Base-by-base conservation (phyloP, 768 basidiomycete genomes). In the Russula griseocarnosa region DNA sequence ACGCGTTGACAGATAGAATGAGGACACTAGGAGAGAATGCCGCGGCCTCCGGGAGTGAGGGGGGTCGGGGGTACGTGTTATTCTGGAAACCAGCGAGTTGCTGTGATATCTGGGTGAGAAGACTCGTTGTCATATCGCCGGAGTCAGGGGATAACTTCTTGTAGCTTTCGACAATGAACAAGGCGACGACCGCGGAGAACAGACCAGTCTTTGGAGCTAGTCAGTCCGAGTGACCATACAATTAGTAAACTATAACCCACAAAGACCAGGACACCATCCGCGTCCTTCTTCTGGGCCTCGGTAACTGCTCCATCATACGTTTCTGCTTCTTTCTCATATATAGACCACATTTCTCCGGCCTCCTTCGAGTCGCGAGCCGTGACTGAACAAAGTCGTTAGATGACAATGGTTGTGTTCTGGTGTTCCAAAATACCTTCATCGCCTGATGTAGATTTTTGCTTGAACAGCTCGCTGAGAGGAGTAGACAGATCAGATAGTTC, bases 171-270 rank as follows among this genome's bases (percentile, higher is more conserved):
- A 71, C 44, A n/a, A 68, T 36, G 46, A 71, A 69, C 1, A 65
- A 49, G 3, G 69, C 66, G 5, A 69, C 59, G 14, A 65, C 64
- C 2, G 67, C 69, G 24, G 71, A 69, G 57, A 71, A 70, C 0
- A 71, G 63, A 47, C 71, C 70, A 0, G 71, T 67, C 71, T 71
- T 34, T 32, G 22, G 14, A n/a, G n/a, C 14, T 9, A 3, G 20
- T 36, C 28, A 67, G 5, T 34, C 3, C 32, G 18, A 32, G 18
- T 3, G 20, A 34, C 3, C 1, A 30, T 26, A 18, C 16, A 1
- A 22, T 24, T 0, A 13, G 40, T 14, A n/a, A 13, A 14, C 20
- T 14, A 38, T 2, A 32, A 59, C 67, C 52, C 59, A 67, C 64
- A 54, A 66, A 66, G 13, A 66, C 65, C 9, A 67, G 46, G 42